Evolutionary conservation across 225 moss, liverwort and hornwort genomes (phyloP).

Genomic region (Thuidium tamariscinum): DNA sequence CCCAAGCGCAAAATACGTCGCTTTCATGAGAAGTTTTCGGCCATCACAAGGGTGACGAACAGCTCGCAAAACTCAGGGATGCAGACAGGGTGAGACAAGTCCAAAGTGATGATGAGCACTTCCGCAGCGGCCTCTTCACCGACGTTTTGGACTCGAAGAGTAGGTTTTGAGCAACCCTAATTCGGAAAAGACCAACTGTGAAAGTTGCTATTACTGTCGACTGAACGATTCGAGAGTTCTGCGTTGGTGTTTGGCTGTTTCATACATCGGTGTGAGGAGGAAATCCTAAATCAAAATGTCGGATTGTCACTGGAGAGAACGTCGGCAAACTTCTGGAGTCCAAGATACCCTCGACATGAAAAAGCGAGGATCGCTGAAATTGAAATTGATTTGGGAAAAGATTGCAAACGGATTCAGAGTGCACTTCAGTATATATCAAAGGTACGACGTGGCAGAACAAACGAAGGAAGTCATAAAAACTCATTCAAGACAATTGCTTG

Average conservation of each 20-base stretch:
- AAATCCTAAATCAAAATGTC: neutral
- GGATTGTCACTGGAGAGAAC: neutral
- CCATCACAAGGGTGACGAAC: neutral
- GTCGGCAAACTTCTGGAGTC: neutral
- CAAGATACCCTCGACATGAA: neutral
- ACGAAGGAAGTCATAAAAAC: neutral
- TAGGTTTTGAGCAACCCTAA: neutral
- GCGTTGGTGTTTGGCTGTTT: neutral
- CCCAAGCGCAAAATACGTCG: neutral
- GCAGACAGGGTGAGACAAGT: neutral
- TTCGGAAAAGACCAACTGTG: neutral
- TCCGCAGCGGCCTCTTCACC: too few relatives aligned
- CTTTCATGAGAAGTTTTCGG: neutral
- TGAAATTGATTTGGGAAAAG: neutral
- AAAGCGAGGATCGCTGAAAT: neutral
- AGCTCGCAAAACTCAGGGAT: neutral
- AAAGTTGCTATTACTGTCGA: neutral
- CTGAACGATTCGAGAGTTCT: neutral
- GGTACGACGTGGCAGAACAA: neutral
- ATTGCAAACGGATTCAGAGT: neutral
- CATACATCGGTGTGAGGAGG: neutral
- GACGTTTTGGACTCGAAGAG: neutral
- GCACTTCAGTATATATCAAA: neutral
- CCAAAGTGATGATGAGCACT: neutral
- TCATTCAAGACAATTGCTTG: neutral